These are phyloP conservation scores for Cicer bijugum DNA, from an alignment of 306 rosid genomes.

Conservation along the genomic window DNA sequence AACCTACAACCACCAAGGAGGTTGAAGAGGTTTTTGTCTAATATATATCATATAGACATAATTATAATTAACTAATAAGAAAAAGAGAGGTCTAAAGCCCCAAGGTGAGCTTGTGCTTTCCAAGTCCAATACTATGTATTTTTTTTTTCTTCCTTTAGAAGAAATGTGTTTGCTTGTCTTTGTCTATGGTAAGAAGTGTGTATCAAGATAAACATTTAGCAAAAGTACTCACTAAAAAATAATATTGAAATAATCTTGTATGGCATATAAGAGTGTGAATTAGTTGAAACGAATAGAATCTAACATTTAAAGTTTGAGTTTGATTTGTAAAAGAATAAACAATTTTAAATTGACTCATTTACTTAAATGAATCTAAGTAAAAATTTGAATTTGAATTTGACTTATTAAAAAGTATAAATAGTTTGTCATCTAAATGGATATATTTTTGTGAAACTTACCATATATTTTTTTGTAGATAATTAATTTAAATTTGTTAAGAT, in stretches of 20 bases:
- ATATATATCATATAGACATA: slow-evolving; percentile 12
- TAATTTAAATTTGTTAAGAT: too few species aligned
- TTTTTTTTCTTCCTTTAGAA: not conserved
- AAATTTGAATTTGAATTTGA: too few species aligned
- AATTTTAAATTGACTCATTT: too few species aligned
- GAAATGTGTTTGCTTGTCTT: slow-evolving; percentile 16
- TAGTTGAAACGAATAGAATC: too few species aligned
- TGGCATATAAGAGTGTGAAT: too few species aligned
- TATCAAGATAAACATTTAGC: slow-evolving; percentile 18
- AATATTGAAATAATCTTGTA: not conserved
- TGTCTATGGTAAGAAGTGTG: slow-evolving; percentile 32
- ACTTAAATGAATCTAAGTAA: too few species aligned
- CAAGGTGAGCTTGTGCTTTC: slow-evolving; percentile 39
- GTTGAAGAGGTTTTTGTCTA: slow-evolving; percentile 22
- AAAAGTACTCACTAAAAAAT: not conserved
- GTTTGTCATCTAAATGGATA: too few species aligned
- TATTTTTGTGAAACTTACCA: too few species aligned
- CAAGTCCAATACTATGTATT: not conserved
- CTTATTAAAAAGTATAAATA: too few species aligned
- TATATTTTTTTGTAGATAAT: too few species aligned
- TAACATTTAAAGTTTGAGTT: too few species aligned
- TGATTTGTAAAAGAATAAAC: too few species aligned
- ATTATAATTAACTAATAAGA: not conserved
- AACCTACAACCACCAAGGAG: slow-evolving; percentile 16
- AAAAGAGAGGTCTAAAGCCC: not conserved